Base-by-base conservation (phyloP, 495 filamentous ascomycete genomes). In the Filosporella fistucella region DNA sequence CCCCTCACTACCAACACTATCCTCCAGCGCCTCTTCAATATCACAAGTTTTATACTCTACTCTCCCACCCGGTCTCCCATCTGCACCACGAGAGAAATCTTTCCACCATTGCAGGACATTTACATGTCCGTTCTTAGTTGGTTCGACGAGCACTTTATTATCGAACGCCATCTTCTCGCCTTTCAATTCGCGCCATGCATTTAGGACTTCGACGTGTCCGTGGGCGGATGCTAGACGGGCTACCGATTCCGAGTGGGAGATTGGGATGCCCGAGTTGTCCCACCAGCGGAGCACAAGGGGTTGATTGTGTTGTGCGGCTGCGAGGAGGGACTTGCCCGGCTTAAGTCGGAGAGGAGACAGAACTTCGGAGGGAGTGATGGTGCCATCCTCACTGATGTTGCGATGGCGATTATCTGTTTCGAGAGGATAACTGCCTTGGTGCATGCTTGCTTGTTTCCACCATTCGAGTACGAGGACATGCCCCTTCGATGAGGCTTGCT, bases 1-100 rank as follows among this genome's bases (percentile, higher is more conserved):
- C 22, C 51, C 88, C 48, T 85, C 84, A 49, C 82, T 74, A 4
- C 86, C 81, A 42, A 85, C 72, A 17, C 82, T 83, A 58, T 95
- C 90, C 62, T 96, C 91, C 46, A 96, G 69, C 9, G 91, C 90
- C 66, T 95, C 91, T 62, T 96, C 90, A 52, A 96, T 89, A 68
- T 95, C 89, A 54, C 89, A 95, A 8, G 90, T 94, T 68, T 91
- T 91, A 61, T 95, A 96, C 64, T 95, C 89, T 11, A 95, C 89
- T 40, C 66, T 61, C 0, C 65, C 66, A 17, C 72, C 50, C 52
- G 72, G 63, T 8, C 72, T 68, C n/a, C 49, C 54, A 29, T 57
- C 54, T n/a, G 41, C 51, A 12, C 43, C 47, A 10, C 72, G 68
- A 26, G 30, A 45, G 20, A 50, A 54, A 30, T 88, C 74, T 50